phyloP scores from a whole-genome alignment of 139 green algal genomes.

The Edaphochlamys debaryana region DNA sequence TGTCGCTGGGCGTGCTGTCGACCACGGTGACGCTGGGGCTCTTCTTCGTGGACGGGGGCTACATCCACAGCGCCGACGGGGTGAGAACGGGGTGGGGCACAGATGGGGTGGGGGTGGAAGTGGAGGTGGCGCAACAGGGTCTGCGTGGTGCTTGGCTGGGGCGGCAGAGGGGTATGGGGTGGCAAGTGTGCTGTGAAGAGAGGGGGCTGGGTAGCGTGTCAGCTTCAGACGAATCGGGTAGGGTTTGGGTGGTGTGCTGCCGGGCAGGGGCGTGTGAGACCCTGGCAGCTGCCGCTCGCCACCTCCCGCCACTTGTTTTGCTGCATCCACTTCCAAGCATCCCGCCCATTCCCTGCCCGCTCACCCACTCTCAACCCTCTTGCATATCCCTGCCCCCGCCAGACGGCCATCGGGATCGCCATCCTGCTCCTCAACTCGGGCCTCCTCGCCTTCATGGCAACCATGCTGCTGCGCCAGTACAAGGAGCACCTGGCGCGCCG shows the following conservation, averaged over 20 bases:
- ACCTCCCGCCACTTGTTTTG: too few species aligned
- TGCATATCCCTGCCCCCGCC: neutral
- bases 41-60: constrained; percentile 2
- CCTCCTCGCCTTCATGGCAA: neutral
- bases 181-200: too few species aligned
- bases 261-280: too few species aligned
- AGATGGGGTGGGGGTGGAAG: neutral
- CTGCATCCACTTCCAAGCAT: too few species aligned
- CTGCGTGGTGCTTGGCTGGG: too few species aligned
- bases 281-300: too few species aligned
- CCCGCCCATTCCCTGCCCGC: too few species aligned
- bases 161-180: neutral
- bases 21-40: constrained; percentile 9
- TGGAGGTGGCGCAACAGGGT: neutral
- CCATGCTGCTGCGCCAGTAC: neutral
- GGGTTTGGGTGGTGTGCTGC: too few species aligned
- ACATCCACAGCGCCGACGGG: neutral
- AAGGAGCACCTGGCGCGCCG: neutral
- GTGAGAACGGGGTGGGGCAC: neutral
- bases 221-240: too few species aligned
- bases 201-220: too few species aligned
- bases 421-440: constrained; percentile 10
- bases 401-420: constrained; percentile 5
- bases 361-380: too few species aligned
- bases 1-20: constrained; percentile 12